Evolutionary conservation across 305 asterid genomes (phyloP).

Genomic region (Fraxinus paxiana): DNA sequence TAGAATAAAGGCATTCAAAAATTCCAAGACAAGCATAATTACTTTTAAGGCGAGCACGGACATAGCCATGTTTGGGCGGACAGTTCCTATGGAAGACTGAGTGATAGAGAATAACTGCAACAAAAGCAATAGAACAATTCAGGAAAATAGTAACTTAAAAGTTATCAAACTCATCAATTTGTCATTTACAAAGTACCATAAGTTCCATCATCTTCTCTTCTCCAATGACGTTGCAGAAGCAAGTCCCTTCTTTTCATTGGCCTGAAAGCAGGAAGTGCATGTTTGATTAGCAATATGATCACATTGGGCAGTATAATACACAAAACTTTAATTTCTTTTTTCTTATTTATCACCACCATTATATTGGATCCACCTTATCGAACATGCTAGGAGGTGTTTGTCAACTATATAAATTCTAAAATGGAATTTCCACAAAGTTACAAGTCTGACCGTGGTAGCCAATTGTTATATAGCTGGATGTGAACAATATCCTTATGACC

Average conservation of each 20-base stretch:
- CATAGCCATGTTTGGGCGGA: slow-evolving; percentile 66
- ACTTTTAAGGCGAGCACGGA: slow-evolving; percentile 86
- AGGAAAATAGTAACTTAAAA: slow-evolving; percentile 19
- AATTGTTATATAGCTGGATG: slow-evolving; percentile 59
- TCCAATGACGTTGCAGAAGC: slow-evolving; percentile 78
- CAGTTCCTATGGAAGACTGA: slow-evolving; percentile 70
- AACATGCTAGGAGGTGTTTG: background rate
- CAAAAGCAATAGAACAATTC: background rate
- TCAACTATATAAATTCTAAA: background rate
- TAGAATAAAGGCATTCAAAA: slow-evolving; percentile 1
- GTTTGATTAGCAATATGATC: background rate
- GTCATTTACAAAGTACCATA: slow-evolving; percentile 48
- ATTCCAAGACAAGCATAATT: slow-evolving; percentile 46
- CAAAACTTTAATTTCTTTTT: background rate
- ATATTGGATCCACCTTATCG: background rate
- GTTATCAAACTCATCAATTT: background rate
- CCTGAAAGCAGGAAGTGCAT: slow-evolving; percentile 38
- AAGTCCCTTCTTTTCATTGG: slow-evolving; percentile 74
- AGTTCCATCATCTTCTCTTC: slow-evolving; percentile 91
- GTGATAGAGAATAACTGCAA: slow-evolving; percentile 79
- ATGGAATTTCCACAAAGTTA: slow-evolving; percentile 3
- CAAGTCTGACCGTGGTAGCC: slow-evolving; percentile 68
- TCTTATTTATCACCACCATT: background rate
- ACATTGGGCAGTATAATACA: background rate
- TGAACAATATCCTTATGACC: slow-evolving; percentile 80